Evolutionary conservation across 495 filamentous ascomycete genomes (phyloP).

Genomic region (Massariosphaeria phaeospora): DNA sequence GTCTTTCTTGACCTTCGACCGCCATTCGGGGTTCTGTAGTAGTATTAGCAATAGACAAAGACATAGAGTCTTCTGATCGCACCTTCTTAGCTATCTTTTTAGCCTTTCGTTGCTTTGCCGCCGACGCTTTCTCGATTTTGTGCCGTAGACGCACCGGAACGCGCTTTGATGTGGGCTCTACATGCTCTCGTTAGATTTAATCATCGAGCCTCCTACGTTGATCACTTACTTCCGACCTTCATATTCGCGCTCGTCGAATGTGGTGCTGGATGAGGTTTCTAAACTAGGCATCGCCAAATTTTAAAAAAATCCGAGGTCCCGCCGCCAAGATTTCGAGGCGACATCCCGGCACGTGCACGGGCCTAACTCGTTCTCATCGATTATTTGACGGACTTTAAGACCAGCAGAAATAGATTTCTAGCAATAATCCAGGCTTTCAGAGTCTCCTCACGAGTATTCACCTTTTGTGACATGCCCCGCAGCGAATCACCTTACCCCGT

Average conservation of each 20-base stretch:
- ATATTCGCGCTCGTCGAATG: no score
- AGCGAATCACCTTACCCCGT: no score
- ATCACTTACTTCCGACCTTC: conserved; percentile 34
- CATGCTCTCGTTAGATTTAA: neutral
- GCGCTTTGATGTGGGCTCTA: conserved; percentile 93
- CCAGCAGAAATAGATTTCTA: no score
- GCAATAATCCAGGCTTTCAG: no score
- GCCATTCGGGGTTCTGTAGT: conserved; percentile 81
- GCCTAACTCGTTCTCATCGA: no score
- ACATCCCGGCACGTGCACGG: no score
- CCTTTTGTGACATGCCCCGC: no score
- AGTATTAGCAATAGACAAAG: neutral
- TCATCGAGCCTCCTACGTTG: no score
- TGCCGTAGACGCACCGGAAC: conserved; percentile 79
- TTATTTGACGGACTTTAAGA: no score
- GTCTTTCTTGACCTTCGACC: conserved; percentile 89
- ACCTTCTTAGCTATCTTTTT: conserved; percentile 83
- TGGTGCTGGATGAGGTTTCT: no score
- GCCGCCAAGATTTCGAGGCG: neutral
- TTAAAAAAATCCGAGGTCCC: neutral
- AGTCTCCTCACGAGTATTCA: no score
- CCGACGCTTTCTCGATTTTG: conserved; percentile 92
- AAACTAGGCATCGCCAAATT: neutral
- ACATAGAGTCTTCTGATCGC: neutral
- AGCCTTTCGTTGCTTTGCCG: conserved; percentile 82